Conservation (phyloP, 352 stramenopile genomes). For the Globisporangium nunn region DNA sequence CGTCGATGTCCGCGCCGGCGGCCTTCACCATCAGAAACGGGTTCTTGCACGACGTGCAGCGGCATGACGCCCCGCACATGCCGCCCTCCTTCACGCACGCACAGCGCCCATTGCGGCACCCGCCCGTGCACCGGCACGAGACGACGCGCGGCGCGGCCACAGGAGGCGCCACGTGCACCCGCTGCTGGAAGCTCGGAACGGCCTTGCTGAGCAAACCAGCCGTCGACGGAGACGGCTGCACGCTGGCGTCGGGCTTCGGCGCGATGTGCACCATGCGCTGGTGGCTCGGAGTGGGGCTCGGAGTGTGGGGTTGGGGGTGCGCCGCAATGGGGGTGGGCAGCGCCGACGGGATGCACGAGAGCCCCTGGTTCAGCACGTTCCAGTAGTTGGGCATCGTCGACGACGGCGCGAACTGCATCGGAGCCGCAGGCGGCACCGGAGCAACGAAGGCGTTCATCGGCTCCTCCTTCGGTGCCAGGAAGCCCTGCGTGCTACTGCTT, state of each 20-base stretch:
- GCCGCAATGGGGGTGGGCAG: slow-evolving; percentile 5
- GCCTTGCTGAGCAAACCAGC: not conserved
- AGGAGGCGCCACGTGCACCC: not conserved
- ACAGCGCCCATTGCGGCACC: slow-evolving; percentile 74
- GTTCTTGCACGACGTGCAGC: slow-evolving; percentile 85
- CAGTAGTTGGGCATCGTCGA: slow-evolving; percentile 82
- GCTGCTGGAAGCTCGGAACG: not conserved
- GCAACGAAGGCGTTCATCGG: slow-evolving; percentile 1
- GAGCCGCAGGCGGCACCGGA: slow-evolving; percentile 2
- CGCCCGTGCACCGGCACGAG: slow-evolving; percentile 73
- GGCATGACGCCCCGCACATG: slow-evolving; percentile 68
- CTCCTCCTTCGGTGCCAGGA: slow-evolving; percentile 10
- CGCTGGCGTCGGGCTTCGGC: slow-evolving; percentile 45
- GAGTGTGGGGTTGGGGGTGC: slow-evolving; percentile 13
- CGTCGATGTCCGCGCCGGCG: slow-evolving; percentile 66
- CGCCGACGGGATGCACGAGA: slow-evolving; percentile 19
- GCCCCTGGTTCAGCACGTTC: slow-evolving; percentile 76
- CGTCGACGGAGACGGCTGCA: slow-evolving; percentile 2
- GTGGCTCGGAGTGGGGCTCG: slow-evolving; percentile 10
- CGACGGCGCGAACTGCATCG: slow-evolving; percentile 50
- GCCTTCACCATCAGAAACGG: slow-evolving; percentile 79
- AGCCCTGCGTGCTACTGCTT: not conserved
- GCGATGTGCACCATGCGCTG: slow-evolving; percentile 70
- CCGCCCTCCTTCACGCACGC: slow-evolving; percentile 78
- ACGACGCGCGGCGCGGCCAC: slow-evolving; percentile 28